phyloP scores from a whole-genome alignment of 139 green algal species.

The Deuterostichococcus epilithicus region DNA sequence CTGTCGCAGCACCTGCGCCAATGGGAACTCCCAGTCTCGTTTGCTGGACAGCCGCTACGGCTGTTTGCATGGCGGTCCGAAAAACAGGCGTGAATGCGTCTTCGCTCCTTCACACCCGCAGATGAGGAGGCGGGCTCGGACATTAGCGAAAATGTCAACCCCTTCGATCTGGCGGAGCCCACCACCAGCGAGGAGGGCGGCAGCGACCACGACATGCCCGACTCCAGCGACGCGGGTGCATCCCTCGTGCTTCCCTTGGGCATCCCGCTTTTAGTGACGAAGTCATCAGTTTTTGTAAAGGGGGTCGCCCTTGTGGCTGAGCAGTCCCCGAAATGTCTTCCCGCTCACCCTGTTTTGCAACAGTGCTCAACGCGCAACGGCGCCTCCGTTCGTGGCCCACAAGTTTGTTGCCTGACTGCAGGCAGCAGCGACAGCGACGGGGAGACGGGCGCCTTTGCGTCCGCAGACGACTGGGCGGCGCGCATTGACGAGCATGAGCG shows the following conservation, averaged over 20 bases:
- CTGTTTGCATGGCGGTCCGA: neutral
- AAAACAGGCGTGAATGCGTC: neutral
- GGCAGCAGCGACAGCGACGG: slow-evolving; percentile 1
- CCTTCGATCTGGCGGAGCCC: slow-evolving; percentile 29
- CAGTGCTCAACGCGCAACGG: no score
- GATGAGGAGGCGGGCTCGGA: neutral
- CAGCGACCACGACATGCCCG: neutral
- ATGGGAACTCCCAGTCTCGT: neutral
- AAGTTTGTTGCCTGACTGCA: neutral
- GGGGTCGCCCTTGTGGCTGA: slow-evolving; percentile 8
- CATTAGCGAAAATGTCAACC: slow-evolving; percentile 17
- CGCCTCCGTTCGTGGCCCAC: no score
- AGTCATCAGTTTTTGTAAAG: no score
- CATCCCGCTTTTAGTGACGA: no score
- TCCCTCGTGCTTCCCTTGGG: no score
- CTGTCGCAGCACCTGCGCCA: neutral
- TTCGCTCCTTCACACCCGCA: neutral
- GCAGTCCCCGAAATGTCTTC: no score
- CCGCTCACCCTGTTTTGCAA: no score
- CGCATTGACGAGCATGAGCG: slow-evolving; percentile 23
- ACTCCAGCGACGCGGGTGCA: slow-evolving; percentile 3
- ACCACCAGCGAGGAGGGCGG: slow-evolving; percentile 13
- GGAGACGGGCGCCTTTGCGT: slow-evolving; percentile 47
- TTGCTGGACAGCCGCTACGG: neutral
- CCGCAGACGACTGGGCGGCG: slow-evolving; percentile 49